A percentile compares a stretch with the other conserved stretches of the same genome.
These are phyloP conservation scores for Neonectria coccinea DNA, from an alignment of 2,329 filamentous ascomycete species.

Conservation along the genomic window DNA sequence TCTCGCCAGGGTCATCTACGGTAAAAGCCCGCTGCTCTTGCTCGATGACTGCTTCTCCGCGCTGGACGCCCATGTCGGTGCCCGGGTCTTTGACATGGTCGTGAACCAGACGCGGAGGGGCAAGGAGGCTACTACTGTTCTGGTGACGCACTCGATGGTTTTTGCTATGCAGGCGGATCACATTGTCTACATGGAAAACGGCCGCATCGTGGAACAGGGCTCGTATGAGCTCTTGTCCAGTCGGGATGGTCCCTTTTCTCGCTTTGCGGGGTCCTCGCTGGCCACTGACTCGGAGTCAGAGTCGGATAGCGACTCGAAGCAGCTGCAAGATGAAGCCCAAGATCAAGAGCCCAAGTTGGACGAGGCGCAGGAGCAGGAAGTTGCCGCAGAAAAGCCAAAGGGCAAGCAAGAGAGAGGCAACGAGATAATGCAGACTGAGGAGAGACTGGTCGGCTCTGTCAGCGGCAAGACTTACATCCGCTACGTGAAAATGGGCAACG, in stretches of 20 bases:
- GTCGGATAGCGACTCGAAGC: background rate
- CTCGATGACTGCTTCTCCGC: slow-evolving; percentile 91
- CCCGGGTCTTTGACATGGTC: slow-evolving; percentile 34
- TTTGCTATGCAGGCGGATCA: slow-evolving; percentile 72
- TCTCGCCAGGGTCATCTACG: slow-evolving; percentile 89
- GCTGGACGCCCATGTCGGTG: slow-evolving; percentile 28
- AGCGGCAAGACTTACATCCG: slow-evolving; percentile 71
- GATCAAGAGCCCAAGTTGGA: background rate
- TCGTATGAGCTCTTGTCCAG: slow-evolving; percentile 1
- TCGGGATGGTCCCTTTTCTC: slow-evolving; percentile 54
- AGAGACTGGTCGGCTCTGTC: slow-evolving; percentile 70
- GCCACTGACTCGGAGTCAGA: background rate
- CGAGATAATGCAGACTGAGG: slow-evolving; percentile 66
- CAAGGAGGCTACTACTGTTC: slow-evolving; percentile 37
- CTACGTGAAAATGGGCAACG: slow-evolving; percentile 71
- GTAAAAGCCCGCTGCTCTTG: slow-evolving; percentile 82
- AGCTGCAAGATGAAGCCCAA: background rate
- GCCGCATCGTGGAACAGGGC: slow-evolving; percentile 70
- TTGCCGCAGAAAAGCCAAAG: background rate
- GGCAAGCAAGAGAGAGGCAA: slow-evolving; percentile 22
- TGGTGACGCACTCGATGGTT: slow-evolving; percentile 60
- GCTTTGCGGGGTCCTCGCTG: background rate
- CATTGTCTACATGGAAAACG: slow-evolving; percentile 76
- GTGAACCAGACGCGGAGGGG: slow-evolving; percentile 32
- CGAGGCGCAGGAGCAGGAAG: background rate